A percentile compares a stretch with the other conserved stretches of the same genome.
These are phyloP conservation scores for Trypethelium eluteriae DNA, from an alignment of 495 filamentous ascomycete genomes.

Conservation along the genomic window DNA sequence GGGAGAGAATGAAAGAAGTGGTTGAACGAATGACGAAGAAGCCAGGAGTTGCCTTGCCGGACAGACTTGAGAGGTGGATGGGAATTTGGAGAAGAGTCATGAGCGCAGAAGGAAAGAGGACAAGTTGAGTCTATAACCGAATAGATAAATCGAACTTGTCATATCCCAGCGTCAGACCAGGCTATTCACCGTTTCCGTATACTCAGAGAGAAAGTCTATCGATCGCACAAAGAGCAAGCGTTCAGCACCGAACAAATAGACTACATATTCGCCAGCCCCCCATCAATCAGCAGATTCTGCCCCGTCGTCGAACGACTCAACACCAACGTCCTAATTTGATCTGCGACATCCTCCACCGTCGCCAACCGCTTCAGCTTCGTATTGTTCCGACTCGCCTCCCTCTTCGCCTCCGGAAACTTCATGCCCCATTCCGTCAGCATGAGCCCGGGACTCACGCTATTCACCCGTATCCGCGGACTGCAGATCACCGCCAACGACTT, in stretches of 20 bases:
- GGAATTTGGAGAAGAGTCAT: conserved; percentile 48
- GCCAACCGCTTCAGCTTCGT: conserved; percentile 47
- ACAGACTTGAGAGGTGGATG: conserved; percentile 66
- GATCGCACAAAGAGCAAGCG: too few species aligned
- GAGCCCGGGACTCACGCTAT: conserved; percentile 47
- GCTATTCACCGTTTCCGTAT: too few species aligned
- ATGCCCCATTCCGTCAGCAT: conserved; percentile 46
- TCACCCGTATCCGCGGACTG: conserved; percentile 47
- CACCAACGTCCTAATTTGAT: conserved; percentile 32
- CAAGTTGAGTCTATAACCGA: neutral
- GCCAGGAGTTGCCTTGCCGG: conserved; percentile 59
- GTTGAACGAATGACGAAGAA: conserved; percentile 60
- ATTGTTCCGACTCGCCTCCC: conserved; percentile 37
- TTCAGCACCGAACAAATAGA: too few species aligned
- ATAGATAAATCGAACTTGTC: neutral
- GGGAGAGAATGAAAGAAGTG: conserved; percentile 59
- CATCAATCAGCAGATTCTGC: conserved; percentile 35
- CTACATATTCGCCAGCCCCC: conserved; percentile 19
- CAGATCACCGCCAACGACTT: conserved; percentile 46
- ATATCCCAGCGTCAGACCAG: too few species aligned
- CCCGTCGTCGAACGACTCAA: conserved; percentile 33
- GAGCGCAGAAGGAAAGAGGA: conserved; percentile 13
- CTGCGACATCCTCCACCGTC: conserved; percentile 42
- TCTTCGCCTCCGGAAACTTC: conserved; percentile 41
- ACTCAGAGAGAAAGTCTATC: too few species aligned